These are phyloP conservation scores for Sporormia fimetaria DNA, from an alignment of 495 filamentous ascomycete species.

Conservation along the genomic window DNA sequence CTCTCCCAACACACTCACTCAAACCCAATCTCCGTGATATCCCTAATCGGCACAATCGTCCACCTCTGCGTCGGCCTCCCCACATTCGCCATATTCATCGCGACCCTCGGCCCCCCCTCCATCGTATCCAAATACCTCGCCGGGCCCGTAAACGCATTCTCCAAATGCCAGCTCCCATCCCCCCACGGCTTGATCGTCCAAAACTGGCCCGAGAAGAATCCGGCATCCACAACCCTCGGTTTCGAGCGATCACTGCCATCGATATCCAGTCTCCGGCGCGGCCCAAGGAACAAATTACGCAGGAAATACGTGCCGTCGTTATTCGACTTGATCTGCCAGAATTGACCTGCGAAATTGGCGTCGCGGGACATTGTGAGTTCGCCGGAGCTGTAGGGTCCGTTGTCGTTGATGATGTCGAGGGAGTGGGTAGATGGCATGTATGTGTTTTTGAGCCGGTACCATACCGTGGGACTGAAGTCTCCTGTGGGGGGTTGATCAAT, in stretches of 20 bases:
- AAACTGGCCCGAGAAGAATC: constrained; percentile 8
- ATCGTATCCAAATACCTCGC: constrained; percentile 14
- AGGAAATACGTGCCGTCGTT: constrained; percentile 4
- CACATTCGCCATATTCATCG: constrained; percentile 9
- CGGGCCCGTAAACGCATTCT: constrained; percentile 12
- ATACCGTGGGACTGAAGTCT: constrained; percentile 6
- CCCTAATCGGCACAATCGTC: constrained; percentile 9
- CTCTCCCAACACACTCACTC: not conserved
- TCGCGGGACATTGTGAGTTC: constrained; percentile 10
- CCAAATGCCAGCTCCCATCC: constrained; percentile 15
- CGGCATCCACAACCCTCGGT: constrained; percentile 1
- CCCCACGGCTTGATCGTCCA: constrained; percentile 19
- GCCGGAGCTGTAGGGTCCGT: constrained; percentile 1
- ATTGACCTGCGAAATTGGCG: constrained; percentile 14
- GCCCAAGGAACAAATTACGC: constrained; percentile 12
- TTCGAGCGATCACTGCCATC: constrained; percentile 10
- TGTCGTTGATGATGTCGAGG: constrained; percentile 19
- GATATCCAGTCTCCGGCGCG: constrained; percentile 7
- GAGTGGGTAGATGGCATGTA: not conserved
- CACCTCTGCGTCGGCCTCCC: constrained; percentile 18
- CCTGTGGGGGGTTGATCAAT: constrained; percentile 5
- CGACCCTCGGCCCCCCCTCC: constrained; percentile 11
- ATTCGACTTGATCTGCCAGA: constrained; percentile 15
- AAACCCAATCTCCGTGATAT: constrained; percentile 8
- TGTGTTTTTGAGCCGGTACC: constrained; percentile 18